Percentiles rank a stretch among this genome's conserved stretches.
Conservation (phyloP, 306 rosid species). For the barrel medic (Medicago truncatula) region DNA sequence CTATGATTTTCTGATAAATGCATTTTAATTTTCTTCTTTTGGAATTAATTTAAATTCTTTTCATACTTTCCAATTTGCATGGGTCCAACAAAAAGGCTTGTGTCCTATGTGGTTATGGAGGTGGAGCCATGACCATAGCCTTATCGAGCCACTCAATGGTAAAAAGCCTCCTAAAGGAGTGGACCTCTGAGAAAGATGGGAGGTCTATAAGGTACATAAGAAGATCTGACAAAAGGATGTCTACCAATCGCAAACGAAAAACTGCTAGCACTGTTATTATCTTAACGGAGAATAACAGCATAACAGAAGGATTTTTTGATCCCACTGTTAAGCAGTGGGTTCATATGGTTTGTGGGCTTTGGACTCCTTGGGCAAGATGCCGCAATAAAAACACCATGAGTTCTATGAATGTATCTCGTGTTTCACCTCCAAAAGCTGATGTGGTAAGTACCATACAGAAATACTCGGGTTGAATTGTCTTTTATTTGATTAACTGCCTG, state of each 20-base stretch:
- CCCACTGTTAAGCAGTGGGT: constrained; percentile 71
- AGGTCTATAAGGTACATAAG: constrained; percentile 24
- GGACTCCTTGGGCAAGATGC: constrained; percentile 82
- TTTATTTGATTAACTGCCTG: constrained; percentile 15
- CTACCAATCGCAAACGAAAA: constrained; percentile 23
- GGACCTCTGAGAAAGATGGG: constrained; percentile 51
- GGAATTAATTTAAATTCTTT: constrained; percentile 11
- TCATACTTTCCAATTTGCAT: constrained; percentile 16
- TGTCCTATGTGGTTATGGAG: constrained; percentile 80
- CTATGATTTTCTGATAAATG: background rate
- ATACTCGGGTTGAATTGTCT: constrained; percentile 7
- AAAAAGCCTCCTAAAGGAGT: constrained; percentile 59
- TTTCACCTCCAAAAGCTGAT: constrained; percentile 51
- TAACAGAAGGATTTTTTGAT: constrained; percentile 62
- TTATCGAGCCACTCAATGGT: constrained; percentile 51
- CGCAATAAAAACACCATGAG: constrained; percentile 75
- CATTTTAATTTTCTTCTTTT: background rate
- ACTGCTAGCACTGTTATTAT: constrained; percentile 23
- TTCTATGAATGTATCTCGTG: constrained; percentile 77
- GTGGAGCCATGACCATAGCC: constrained; percentile 78
- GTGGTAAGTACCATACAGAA: constrained; percentile 48
- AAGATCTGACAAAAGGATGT: constrained; percentile 37
- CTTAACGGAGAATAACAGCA: constrained; percentile 54
- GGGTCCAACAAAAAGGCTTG: constrained; percentile 54
- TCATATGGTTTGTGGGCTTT: constrained; percentile 84